Base-by-base conservation (phyloP, 2,329 filamentous ascomycete species). In the Nemania diffusa region DNA sequence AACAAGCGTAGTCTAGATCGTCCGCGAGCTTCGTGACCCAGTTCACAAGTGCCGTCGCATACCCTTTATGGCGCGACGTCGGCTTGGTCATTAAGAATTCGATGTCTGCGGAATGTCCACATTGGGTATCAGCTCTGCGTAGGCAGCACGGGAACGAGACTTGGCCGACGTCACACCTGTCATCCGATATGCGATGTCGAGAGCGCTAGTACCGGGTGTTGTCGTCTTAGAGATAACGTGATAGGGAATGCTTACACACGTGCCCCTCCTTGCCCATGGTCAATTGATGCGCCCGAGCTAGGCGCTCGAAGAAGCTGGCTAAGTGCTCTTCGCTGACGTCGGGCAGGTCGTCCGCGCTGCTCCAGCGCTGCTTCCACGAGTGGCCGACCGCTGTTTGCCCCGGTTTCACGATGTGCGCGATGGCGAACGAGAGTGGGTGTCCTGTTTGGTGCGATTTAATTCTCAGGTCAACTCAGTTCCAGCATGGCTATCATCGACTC, bases 311-410 rank as follows among this genome's bases (percentile, higher is more conserved):
- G 69, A 71, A 75, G 8, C 48, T 67, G 4, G 69, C 65, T 4
- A 75, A 69, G 44, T 66, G 58, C 32, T 73, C 64, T 63, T 73
- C 70, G 57, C 57, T 71, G 15, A 75, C 53, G 20, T 56, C 70
- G 6, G 69, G 63, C 32, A 73, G 64, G 34, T 72, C 72, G 0
- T 72, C 73, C 53, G 68, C 70, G 37, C 63, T 64, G 34, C 69
- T 53, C 72, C 73, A 74, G 48, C 73, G 70, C 37, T 68, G 70
- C 65, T 67, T 73, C 72, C 72, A 76, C 29, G 73, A 70, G 34
- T 68, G 67, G 15, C 70, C 72, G 5, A 71, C 61, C 17, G 69
- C 72, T 9, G 27, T 71, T 48, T 75, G 73, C 5, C 72, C 73
- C 5, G 69, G 70, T 24, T 68, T 69, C 22, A 74, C 73, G 26